Evolutionary conservation across 176 grass and related monocot species (phyloP).

Genomic region (Aechmea fasciata): DNA sequence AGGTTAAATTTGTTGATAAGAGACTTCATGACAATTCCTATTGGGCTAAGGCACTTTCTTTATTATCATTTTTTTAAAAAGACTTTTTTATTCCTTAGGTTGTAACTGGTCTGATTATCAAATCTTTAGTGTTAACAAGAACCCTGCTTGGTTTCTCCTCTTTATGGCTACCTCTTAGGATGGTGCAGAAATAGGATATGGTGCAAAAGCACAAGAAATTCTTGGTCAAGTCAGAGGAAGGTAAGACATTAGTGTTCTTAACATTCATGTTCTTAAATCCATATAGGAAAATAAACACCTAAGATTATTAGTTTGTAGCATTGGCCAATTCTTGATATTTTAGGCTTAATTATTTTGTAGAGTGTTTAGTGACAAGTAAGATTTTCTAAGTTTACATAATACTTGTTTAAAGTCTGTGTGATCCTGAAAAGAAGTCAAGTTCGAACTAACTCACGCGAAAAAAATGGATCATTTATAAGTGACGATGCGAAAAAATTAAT

Average conservation of each 20-base stretch:
- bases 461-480: too few relatives aligned
- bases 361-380: too few relatives aligned
- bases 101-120: background rate
- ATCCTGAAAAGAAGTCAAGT: too few relatives aligned
- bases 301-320: too few relatives aligned
- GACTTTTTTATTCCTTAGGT: background rate
- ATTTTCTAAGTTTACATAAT: too few relatives aligned
- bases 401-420: too few relatives aligned
- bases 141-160: background rate
- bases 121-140: background rate
- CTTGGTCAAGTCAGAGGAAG: conserved; percentile 96
- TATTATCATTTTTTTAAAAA: background rate
- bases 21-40: conserved; percentile 89
- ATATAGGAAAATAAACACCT: too few relatives aligned
- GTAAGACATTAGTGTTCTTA: conserved; percentile 34
- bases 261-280: background rate
- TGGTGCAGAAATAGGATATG: conserved; percentile 73
- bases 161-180: conserved; percentile 25
- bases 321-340: too few relatives aligned
- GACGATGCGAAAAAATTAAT: too few relatives aligned
- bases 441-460: too few relatives aligned
- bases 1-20: conserved; percentile 60
- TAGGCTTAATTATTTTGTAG: too few relatives aligned
- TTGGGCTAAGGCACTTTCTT: conserved; percentile 69
- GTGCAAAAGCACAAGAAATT: conserved; percentile 88